These are phyloP conservation scores for Uromyces viciae-fabae DNA, from an alignment of 1,284 basidiomycete species.

Conservation along the genomic window DNA sequence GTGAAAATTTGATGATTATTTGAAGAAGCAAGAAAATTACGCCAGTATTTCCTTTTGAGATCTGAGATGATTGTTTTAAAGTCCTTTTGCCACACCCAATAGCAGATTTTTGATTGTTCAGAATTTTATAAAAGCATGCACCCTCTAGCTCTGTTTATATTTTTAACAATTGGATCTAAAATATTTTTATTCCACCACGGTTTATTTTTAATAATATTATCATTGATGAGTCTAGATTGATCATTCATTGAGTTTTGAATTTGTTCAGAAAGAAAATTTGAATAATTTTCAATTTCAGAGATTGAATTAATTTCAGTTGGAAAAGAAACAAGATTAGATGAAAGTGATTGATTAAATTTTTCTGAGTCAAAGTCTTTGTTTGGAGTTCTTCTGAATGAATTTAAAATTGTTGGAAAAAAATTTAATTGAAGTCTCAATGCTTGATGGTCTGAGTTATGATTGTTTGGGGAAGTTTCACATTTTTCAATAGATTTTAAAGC, in stretches of 20 bases:
- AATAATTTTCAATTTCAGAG: not conserved
- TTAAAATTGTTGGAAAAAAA: too few species aligned
- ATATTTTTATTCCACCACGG: not conserved
- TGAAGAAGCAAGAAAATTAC: not conserved
- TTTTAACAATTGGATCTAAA: not conserved
- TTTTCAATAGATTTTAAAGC: not conserved
- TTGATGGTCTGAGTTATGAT: constrained; percentile 7
- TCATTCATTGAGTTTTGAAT: not conserved
- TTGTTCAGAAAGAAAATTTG: not conserved
- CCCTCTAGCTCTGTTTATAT: not conserved
- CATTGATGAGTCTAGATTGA: not conserved
- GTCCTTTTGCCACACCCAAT: not conserved
- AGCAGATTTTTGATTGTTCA: not conserved
- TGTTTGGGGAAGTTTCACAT: not conserved
- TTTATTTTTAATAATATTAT: not conserved
- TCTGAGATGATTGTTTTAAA: not conserved
- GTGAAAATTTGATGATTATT: not conserved
- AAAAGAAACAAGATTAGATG: not conserved
- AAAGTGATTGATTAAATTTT: too few species aligned
- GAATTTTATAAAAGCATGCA: not conserved
- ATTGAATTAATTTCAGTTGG: not conserved
- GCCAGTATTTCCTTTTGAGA: constrained; percentile 14
- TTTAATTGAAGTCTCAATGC: not conserved
- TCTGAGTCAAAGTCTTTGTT: too few species aligned
- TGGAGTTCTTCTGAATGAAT: too few species aligned